Evolutionary conservation across 345 rosid species (phyloP).

Genomic region (Bretschneidera sinensis): DNA sequence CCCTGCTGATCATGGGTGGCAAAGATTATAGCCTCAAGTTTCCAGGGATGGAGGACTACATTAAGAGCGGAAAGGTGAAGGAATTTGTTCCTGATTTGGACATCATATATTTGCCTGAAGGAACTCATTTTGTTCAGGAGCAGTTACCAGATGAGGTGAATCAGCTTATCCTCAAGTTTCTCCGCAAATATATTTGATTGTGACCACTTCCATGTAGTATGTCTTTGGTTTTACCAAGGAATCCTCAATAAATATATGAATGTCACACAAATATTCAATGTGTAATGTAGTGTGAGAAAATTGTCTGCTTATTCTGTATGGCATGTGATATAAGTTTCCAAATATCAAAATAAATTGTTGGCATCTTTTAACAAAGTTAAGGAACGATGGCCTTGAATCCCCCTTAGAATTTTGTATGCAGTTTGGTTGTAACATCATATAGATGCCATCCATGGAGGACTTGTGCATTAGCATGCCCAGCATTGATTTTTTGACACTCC

Average conservation of each 20-base stretch:
- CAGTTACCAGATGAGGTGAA: constrained; percentile 48
- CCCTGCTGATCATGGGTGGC: constrained; percentile 44
- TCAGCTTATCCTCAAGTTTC: constrained; percentile 39
- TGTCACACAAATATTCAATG: background rate
- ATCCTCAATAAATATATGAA: constrained; percentile 1
- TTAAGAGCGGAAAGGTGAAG: constrained; percentile 34
- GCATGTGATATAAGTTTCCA: no score
- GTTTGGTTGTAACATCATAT: no score
- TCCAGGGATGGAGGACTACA: constrained; percentile 45
- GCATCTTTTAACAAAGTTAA: no score
- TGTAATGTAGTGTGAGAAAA: no score
- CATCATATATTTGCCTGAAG: constrained; percentile 41
- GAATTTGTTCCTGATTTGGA: constrained; percentile 44
- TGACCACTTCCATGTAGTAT: no score
- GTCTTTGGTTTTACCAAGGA: background rate
- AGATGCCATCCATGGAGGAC: no score
- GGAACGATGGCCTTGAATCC: no score
- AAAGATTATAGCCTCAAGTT: constrained; percentile 46
- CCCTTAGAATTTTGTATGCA: no score
- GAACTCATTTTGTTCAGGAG: constrained; percentile 54
- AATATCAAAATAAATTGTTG: no score
- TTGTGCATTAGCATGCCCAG: no score
- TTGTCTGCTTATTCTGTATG: no score
- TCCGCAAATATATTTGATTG: constrained; percentile 23
- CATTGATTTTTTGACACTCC: no score